Base-by-base conservation (phyloP, 768 basidiomycete genomes). In the Daedaleopsis nitida region DNA sequence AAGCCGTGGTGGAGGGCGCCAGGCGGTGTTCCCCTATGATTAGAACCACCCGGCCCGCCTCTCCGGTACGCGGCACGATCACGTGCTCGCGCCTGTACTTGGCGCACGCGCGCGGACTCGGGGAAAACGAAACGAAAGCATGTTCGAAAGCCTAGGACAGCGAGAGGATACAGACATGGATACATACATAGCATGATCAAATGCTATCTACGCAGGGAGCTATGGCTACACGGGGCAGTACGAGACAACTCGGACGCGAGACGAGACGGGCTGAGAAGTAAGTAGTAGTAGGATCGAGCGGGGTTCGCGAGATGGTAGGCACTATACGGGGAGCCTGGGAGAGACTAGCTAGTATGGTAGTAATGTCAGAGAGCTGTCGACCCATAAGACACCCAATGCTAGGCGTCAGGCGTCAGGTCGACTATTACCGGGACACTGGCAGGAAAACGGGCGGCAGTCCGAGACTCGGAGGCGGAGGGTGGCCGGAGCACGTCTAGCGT, bases 401-500 rank as follows among this genome's bases (percentile, higher is more conserved):
- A n/a, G n/a, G 16, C 16, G 35, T 4, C 11, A 17, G 38, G 35
- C 12, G 52, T 23, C 37, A 19, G 37, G 35, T 53, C 37, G 52
- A 53, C 52, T 53, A 53, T 53, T 6, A 43, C 5, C 7, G 24
- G 21, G 17, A 6, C 17, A n/a, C 27, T 37, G 42, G 9, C 17
- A 17, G 23, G 12, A 14, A 37, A 23, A 47, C 27, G 27, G 27
- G 27, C 27, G 27, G 27, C 27, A 34, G 44, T 19, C 37, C 35
- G 34, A 32, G 39, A n/a, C n/a, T n/a, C n/a, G n/a, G n/a, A 24
- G 35, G 19, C 37, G 37, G 27, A 17, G n/a, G 42, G 52, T 11
- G 9, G 17, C 17, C 27, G 11, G 16, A 19, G 57, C 42, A 48
- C 58, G 62, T 19, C 62, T 63, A 59, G 62, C 62, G 62, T 24